Evolutionary conservation across 1,284 basidiomycete species (phyloP), one percentile per base, ranked within the genome.

Genomic region (Moniliella sp.): DNA sequence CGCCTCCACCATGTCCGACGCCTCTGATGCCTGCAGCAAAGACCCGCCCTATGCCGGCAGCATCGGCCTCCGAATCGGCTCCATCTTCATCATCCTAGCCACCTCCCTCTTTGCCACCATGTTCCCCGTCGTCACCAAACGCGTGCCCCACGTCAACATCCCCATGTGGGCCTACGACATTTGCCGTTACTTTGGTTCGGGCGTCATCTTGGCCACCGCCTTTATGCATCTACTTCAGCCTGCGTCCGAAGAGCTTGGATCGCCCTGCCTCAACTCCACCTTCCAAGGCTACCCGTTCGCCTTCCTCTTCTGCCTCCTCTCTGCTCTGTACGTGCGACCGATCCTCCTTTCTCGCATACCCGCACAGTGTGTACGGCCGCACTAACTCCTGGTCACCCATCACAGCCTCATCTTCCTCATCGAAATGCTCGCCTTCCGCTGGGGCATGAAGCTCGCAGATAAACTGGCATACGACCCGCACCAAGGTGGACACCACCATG

Each of bases 111-210:
- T 63, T 8, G 80, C 79, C 10, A 74, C 83, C 0, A 64, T 82
- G 27, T 78, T 88, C 55, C 88, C 86, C 5, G 69, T 93, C 30
- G 48, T 86, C 15, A 70, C 81, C 2, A 68, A 64, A 33, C 66
- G 73, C 29, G 67, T 72, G 2, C 40, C 45, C 0, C 29, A 40
- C 0, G 30, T 64, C 12, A 25, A 36, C 2, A 46, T 65, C 10
- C 63, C 64, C 2, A 39, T 35, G 1, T 27, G 41, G 7, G 36
- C 48, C 14, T 55, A 50, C 43, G 46, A 45, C 36, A 83, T 88
- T 55, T 77, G 78, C 17, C 91, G 88, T 62, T 94, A 78, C 64
- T 93, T 93, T 63, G 88, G 88, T 29, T 83, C 80, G 5, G 45
- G 31, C 32, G 42, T 51, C 39, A 58, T 66, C 35, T 79, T 94